Conservation (phyloP, 768 basidiomycete species). For the Suillus occidentalis region DNA sequence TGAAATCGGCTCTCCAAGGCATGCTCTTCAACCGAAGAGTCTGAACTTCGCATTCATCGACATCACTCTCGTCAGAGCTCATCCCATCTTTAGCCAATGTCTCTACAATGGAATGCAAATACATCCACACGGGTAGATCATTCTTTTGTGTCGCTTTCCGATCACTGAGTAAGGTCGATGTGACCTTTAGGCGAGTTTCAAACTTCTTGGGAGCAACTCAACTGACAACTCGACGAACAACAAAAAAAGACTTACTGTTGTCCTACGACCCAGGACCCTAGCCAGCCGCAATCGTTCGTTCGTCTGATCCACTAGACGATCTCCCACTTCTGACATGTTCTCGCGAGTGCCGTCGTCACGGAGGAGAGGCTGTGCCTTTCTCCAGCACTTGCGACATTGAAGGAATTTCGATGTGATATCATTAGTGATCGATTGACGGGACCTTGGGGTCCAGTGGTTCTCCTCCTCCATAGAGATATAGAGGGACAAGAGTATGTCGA, state of each 20-base stretch:
- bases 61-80: neutral
- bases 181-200: neutral
- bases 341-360: neutral
- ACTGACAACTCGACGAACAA: neutral
- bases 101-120: neutral
- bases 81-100: neutral
- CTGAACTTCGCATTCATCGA: neutral
- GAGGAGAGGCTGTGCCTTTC: neutral
- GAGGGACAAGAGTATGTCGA: neutral
- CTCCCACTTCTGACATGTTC: neutral
- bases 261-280: neutral
- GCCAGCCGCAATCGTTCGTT: neutral
- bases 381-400: neutral
- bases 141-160: neutral
- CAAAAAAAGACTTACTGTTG: neutral
- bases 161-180: neutral
- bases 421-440: neutral
- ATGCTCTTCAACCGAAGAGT: neutral
- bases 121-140: neutral
- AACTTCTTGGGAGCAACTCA: neutral
- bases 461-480: neutral
- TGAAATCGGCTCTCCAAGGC: neutral
- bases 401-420: neutral
- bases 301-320: neutral
- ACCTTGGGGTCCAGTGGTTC: neutral